Percentiles rank a stretch among this genome's conserved stretches.
These are phyloP conservation scores for Diaporthe aspalathi DNA, from an alignment of 2,329 filamentous ascomycete genomes.

Conservation along the genomic window DNA sequence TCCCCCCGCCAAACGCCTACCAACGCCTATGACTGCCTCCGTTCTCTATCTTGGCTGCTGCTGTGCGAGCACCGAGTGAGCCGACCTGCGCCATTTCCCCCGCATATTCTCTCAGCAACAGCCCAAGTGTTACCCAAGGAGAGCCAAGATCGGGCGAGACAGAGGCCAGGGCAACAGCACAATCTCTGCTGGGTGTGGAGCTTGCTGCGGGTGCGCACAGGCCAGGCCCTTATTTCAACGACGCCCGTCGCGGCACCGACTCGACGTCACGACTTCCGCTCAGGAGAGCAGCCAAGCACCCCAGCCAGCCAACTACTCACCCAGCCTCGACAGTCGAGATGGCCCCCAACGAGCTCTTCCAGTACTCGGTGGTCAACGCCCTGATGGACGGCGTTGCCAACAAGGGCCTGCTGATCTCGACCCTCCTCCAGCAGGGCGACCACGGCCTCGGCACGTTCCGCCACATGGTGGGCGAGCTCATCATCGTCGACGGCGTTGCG, in stretches of 20 bases:
- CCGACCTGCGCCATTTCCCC: not conserved
- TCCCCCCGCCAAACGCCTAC: not conserved
- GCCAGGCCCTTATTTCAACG: conserved; percentile 23
- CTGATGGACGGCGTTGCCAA: conserved; percentile 51
- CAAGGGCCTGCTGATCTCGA: conserved; percentile 46
- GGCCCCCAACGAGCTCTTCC: conserved; percentile 49
- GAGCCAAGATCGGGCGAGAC: conserved; percentile 1
- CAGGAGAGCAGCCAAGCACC: not conserved
- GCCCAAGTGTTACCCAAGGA: not conserved
- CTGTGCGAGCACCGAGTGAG: not conserved
- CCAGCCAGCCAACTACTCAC: not conserved
- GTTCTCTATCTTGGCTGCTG: not conserved
- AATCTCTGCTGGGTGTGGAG: not conserved
- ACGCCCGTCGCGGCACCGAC: not conserved
- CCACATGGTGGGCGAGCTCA: conserved; percentile 51
- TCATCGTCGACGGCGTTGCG: conserved; percentile 47
- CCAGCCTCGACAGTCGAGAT: conserved; percentile 39
- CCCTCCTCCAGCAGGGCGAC: conserved; percentile 48
- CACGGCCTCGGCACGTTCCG: conserved; percentile 51
- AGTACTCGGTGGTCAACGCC: conserved; percentile 50
- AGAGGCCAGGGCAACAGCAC: not conserved
- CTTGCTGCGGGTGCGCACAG: conserved; percentile 23
- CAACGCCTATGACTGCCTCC: not conserved
- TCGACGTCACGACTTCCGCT: conserved; percentile 16
- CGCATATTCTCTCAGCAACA: not conserved